Conservation (phyloP, 2,329 filamentous ascomycete species). For the Fusarium longipes region DNA sequence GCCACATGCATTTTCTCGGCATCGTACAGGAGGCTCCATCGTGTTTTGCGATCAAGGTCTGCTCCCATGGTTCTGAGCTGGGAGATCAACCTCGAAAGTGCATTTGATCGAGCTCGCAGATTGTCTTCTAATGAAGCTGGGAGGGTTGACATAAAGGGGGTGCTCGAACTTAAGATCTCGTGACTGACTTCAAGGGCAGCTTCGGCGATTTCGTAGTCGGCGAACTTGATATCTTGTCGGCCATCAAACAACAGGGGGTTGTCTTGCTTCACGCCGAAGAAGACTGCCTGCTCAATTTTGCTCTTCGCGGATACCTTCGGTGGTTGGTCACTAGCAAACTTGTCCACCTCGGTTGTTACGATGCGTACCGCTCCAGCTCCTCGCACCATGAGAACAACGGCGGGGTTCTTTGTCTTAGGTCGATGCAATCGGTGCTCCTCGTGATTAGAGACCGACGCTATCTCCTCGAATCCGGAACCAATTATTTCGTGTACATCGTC, state of each 20-base stretch:
- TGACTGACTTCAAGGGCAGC: slow-evolving; percentile 83
- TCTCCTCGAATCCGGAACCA: slow-evolving; percentile 72
- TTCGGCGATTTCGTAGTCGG: slow-evolving; percentile 74
- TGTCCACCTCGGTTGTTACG: slow-evolving; percentile 67
- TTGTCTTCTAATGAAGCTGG: slow-evolving; percentile 85
- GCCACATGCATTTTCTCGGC: slow-evolving; percentile 91
- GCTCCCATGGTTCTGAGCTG: slow-evolving; percentile 76
- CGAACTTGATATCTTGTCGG: slow-evolving; percentile 73
- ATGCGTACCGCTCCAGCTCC: slow-evolving; percentile 72
- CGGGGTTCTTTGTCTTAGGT: slow-evolving; percentile 69
- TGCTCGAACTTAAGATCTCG: slow-evolving; percentile 83
- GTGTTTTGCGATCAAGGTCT: slow-evolving; percentile 72
- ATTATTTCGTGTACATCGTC: slow-evolving; percentile 72
- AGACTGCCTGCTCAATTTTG: slow-evolving; percentile 94
- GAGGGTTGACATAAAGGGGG: slow-evolving; percentile 76
- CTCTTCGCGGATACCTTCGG: slow-evolving; percentile 81
- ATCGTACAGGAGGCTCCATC: slow-evolving; percentile 86
- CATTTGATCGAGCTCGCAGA: slow-evolving; percentile 76
- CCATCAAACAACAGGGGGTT: slow-evolving; percentile 90
- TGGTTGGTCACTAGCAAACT: slow-evolving; percentile 67
- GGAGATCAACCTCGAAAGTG: slow-evolving; percentile 78
- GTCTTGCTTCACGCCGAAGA: slow-evolving; percentile 83
- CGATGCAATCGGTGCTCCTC: slow-evolving; percentile 64
- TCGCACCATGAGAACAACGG: slow-evolving; percentile 70
- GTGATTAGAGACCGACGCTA: slow-evolving; percentile 47